Percentiles rank a stretch among this genome's conserved stretches.
Conservation (phyloP, 345 rosid genomes). For the Eucalyptus tenuipes region DNA sequence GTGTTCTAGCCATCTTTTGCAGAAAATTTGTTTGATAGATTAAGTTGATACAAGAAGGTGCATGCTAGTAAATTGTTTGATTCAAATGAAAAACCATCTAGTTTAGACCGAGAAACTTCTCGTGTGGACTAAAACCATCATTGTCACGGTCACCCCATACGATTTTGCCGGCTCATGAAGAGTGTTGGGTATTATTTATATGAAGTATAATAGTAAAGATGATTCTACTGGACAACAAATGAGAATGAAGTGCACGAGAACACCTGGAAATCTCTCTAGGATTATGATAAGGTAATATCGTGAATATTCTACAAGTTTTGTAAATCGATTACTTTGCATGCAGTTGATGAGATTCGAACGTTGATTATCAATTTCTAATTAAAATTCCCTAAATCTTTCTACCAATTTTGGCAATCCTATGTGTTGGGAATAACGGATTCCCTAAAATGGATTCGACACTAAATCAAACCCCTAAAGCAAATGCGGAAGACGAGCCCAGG, state of each 20-base stretch:
- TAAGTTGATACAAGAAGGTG: neutral
- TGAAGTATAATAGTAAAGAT: neutral
- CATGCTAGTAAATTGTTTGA: neutral
- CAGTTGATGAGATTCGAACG: fast-evolving
- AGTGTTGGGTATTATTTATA: neutral
- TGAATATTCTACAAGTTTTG: neutral
- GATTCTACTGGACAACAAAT: neutral
- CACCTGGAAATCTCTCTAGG: neutral
- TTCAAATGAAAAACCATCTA: neutral
- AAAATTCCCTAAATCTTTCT: neutral
- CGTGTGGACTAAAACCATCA: neutral
- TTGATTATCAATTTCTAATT: neutral
- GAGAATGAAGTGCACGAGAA: neutral
- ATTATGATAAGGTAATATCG: neutral
- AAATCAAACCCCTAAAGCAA: no score
- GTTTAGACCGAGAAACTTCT: neutral
- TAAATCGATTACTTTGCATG: neutral
- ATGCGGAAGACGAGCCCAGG: no score
- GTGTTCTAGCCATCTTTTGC: neutral
- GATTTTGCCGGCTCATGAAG: neutral
- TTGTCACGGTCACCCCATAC: neutral
- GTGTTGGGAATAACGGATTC: no score
- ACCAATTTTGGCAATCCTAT: no score
- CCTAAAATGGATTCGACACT: no score
- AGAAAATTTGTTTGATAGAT: neutral